Base-by-base conservation (phyloP, 164 flowering plant species). In the Litsea cubeba region DNA sequence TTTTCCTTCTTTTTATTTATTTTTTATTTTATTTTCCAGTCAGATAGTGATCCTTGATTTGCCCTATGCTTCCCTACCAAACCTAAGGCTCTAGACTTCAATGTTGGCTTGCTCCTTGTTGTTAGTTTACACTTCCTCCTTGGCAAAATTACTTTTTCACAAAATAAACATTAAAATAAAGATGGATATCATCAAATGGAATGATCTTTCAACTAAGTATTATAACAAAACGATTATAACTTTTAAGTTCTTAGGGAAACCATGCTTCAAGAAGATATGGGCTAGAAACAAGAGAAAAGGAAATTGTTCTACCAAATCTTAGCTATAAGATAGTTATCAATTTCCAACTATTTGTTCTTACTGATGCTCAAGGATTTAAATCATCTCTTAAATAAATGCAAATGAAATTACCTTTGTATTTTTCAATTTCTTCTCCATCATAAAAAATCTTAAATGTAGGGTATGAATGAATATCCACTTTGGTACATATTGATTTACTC, bases 381-480 rank as follows among this genome's bases (percentile, higher is more conserved):
- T 14, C 25, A 63, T 17, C 26, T 10, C 15, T 26, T 63, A 30
- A 18, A 57, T 25, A 74, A 62, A 28, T 20, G 66, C 50, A 71
- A 62, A 7, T 30, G 70, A 64, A 24, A 18, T 66, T 85, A 96
- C 98, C 99, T 86, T 87, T 82, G 81, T 92, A 92, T 77, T 87
- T 96, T 30, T 86, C 89, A 79, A 92, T 89, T 83, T 94, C 98
- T 83, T 92, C 97, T 62, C 99, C 99, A 62, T 95, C 88, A 51
- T 94, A 96, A 64, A 96, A 96, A 65, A 96, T 67, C 86, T 96
- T 96, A 84, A 94, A 93, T 20, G 97, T 96, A 50, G 99, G 99
- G 81, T 96, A 96, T 17, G 99, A 91, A 81, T 92, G 98, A 49
- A 96, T 92, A 76, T 96, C 94, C 70, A 86, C 98, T 83, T 96